Evolutionary conservation across 2,329 filamentous ascomycete genomes (phyloP), one percentile per base, ranked within the genome.

Genomic region (Aphanocladium album): DNA sequence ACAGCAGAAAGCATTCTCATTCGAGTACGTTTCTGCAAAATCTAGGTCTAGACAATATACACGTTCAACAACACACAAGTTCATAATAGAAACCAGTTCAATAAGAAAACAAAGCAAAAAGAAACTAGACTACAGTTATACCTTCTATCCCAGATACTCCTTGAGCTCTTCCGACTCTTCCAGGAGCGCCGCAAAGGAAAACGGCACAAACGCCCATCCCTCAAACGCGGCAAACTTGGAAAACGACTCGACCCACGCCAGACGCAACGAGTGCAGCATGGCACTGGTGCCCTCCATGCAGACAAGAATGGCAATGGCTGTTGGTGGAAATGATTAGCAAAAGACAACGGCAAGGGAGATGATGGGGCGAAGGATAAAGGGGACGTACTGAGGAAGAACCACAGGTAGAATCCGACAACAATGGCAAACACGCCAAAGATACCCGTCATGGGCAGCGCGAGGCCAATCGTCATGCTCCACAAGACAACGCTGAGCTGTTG

Each of bases 181-280:
- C 66, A 97, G 76, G 72, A 96, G 77, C 39, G 84, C 81, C 77
- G 88, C 86, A 75, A 97, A 97, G 64, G 89, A 95, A 73, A 97
- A 96, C 5, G 93, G 93, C 70, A 88, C 82, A 75, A 97, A 97
- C 1, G 91, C 82, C 75, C 92, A 86, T 58, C 93, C 93, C 62
- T 90, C 89, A 70, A 95, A 95, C 72, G 96, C 88, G 75, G 96
- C 96, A 80, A 96, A 93, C 80, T 96, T 96, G 78, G 91, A 96
- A 86, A 97, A 97, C 19, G 93, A 93, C 76, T 97, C 93, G 64
- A 97, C 93, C 93, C 93, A 97, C 68, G 96, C 93, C 71, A 97
- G 79, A 81, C 93, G 85, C 67, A 97, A 83, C 63, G 88, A 91
- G 79, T 96, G 92, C 78, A 96, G 82, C 93, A 97, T 97, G 69